A percentile compares a stretch with the other conserved stretches of the same genome.
Evolutionary conservation across 257 asterid genomes (phyloP).

Genomic region (Capsicum baccatum): DNA sequence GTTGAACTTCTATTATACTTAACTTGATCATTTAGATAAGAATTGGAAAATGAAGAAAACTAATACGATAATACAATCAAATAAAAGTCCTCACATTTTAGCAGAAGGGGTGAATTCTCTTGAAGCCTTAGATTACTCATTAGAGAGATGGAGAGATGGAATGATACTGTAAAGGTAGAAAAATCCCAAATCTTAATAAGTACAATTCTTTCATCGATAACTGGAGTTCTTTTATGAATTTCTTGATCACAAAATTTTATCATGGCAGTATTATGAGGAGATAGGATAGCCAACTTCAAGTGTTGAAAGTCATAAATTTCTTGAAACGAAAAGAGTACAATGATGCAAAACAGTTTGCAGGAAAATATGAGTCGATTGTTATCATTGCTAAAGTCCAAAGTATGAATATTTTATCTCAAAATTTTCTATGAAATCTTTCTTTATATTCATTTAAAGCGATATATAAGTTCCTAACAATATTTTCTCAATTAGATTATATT

Average conservation of each 20-base stretch:
- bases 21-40: slow-evolving; percentile 87
- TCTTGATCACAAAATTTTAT: background rate
- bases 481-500: background rate
- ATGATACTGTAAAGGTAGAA: slow-evolving; percentile 76
- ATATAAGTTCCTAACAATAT: background rate
- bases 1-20: slow-evolving; percentile 75
- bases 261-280: slow-evolving; percentile 68
- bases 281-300: slow-evolving; percentile 89
- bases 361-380: slow-evolving; percentile 85
- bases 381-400: slow-evolving; percentile 98
- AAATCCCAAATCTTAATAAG: background rate
- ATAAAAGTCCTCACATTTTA: slow-evolving; percentile 67
- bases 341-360: slow-evolving; percentile 80
- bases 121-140: slow-evolving; percentile 81
- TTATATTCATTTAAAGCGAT: background rate
- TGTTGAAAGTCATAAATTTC: slow-evolving; percentile 65
- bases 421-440: background rate
- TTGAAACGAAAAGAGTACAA: slow-evolving; percentile 68
- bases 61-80: slow-evolving; percentile 68
- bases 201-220: background rate
- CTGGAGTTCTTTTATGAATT: background rate
- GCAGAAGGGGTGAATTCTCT: slow-evolving; percentile 95
- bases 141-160: slow-evolving; percentile 64
- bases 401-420: slow-evolving; percentile 33
- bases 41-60: slow-evolving; percentile 91